phyloP scores from a whole-genome alignment of 257 asterid genomes.

The Nicotiana benthamiana region DNA sequence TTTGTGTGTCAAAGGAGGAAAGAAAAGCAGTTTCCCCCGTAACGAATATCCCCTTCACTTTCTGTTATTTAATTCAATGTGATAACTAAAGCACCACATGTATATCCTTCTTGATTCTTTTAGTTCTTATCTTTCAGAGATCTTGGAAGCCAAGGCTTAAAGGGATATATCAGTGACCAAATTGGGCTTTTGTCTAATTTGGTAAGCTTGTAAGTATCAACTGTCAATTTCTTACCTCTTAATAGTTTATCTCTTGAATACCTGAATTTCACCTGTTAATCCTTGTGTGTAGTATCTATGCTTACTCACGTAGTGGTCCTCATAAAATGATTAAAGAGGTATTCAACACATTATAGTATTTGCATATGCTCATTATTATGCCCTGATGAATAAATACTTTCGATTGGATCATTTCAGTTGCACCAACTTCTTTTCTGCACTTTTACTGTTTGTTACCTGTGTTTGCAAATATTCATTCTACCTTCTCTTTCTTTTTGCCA shows the following conservation, averaged over 20 bases:
- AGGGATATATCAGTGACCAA: conserved; percentile 71
- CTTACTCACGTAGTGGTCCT: neutral
- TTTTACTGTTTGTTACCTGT: neutral
- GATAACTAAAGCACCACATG: neutral
- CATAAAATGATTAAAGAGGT: neutral
- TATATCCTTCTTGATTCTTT: neutral
- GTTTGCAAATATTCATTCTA: neutral
- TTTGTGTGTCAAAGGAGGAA: neutral
- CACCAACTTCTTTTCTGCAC: conserved; percentile 1
- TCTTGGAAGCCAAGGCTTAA: conserved; percentile 91
- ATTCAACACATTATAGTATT: neutral
- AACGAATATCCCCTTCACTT: neutral
- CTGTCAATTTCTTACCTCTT: conserved; percentile 3
- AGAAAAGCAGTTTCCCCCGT: neutral
- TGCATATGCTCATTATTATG: neutral
- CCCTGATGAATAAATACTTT: neutral
- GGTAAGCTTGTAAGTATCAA: conserved; percentile 90
- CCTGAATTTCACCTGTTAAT: neutral
- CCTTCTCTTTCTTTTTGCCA: neutral
- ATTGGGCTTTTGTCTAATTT: conserved; percentile 66
- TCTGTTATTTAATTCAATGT: neutral
- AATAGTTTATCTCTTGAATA: conserved; percentile 1
- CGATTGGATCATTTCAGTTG: conserved; percentile 6
- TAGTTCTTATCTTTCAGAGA: conserved; percentile 43
- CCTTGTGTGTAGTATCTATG: neutral